A percentile compares a stretch with the other conserved stretches of the same genome.
These are phyloP conservation scores for Curvularia hawaiiensis DNA, from an alignment of 2,329 filamentous ascomycete species.

Conservation along the genomic window DNA sequence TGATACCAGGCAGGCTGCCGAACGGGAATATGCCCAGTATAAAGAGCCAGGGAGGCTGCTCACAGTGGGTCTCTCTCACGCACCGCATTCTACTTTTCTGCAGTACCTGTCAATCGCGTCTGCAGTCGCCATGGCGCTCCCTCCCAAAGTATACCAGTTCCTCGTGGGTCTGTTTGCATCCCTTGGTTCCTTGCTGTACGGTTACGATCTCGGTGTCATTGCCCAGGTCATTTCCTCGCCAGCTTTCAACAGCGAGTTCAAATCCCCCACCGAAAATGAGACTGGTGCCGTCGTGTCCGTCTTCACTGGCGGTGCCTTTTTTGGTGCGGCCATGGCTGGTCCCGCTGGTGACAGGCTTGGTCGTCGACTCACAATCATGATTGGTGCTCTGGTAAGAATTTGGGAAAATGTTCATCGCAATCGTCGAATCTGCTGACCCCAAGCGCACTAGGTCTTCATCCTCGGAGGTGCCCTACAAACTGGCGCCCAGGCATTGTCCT, in stretches of 20 bases:
- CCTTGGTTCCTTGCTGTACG: constrained; percentile 62
- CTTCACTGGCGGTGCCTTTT: constrained; percentile 77
- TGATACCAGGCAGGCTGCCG: constrained; percentile 4
- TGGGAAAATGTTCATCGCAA: too few relatives aligned
- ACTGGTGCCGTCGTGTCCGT: constrained; percentile 76
- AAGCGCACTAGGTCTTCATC: constrained; percentile 56
- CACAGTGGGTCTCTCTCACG: constrained; percentile 12
- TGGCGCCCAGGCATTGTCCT: constrained; percentile 63
- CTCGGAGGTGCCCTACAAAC: constrained; percentile 77
- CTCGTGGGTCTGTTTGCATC: constrained; percentile 64
- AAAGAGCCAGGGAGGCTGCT: constrained; percentile 20
- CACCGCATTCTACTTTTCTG: constrained; percentile 13
- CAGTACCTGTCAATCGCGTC: constrained; percentile 10
- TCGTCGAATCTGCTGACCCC: background rate
- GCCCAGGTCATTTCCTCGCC: constrained; percentile 59
- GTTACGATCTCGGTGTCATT: constrained; percentile 66
- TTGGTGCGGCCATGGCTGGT: constrained; percentile 70
- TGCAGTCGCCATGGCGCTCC: constrained; percentile 55
- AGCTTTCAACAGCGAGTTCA: constrained; percentile 51
- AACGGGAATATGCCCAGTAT: constrained; percentile 19
- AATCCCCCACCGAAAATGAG: constrained; percentile 45
- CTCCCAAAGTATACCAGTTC: constrained; percentile 66
- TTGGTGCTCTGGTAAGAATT: constrained; percentile 66
- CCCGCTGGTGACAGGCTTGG: constrained; percentile 68
- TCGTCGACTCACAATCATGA: constrained; percentile 71